phyloP scores from a whole-genome alignment of 345 rosid genomes.

The Citrus medica region DNA sequence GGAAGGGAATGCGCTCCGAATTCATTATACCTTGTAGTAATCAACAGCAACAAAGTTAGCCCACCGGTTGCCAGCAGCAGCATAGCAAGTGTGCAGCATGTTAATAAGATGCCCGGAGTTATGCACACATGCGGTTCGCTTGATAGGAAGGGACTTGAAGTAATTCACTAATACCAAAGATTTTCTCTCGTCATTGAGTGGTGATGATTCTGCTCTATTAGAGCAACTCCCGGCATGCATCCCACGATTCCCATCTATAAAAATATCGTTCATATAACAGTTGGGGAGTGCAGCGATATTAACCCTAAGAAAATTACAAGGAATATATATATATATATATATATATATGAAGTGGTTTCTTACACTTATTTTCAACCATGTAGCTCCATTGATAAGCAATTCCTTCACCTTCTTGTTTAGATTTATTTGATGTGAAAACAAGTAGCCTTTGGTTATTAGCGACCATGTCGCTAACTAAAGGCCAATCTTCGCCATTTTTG shows the following conservation, averaged over 20 bases:
- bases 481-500: conserved; percentile 58
- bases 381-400: conserved; percentile 76
- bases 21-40: conserved; percentile 42
- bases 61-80: conserved; percentile 50
- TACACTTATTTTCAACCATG: conserved; percentile 83
- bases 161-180: conserved; percentile 50
- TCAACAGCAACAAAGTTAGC: conserved; percentile 64
- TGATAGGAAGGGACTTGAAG: conserved; percentile 29
- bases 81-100: conserved; percentile 49
- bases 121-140: conserved; percentile 31
- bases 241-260: conserved; percentile 58
- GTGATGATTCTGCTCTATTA: conserved; percentile 47
- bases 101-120: conserved; percentile 45
- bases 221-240: conserved; percentile 55
- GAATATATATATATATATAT: no score
- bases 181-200: conserved; percentile 41
- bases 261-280: neutral
- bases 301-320: no score
- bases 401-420: conserved; percentile 59
- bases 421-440: conserved; percentile 50
- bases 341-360: neutral
- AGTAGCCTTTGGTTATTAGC: conserved; percentile 53
- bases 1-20: neutral
- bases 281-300: no score
- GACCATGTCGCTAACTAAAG: conserved; percentile 62